phyloP scores from a whole-genome alignment of 257 asterid genomes.

The Echium plantagineum region DNA sequence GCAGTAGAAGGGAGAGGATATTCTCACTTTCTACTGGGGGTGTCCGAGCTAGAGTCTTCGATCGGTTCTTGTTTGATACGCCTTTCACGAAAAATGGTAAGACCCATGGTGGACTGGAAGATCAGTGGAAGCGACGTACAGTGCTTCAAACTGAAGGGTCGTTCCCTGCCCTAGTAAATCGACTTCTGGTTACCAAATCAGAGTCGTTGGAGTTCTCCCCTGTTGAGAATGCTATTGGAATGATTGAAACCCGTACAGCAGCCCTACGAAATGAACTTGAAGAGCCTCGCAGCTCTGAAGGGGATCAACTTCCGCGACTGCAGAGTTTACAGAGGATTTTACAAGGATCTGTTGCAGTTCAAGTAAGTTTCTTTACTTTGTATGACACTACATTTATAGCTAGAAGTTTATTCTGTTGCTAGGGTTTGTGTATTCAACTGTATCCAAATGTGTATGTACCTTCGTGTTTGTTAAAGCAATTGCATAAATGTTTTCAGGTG shows the following conservation, averaged over 20 bases:
- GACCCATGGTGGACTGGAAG: constrained; percentile 98
- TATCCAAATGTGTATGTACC: not conserved
- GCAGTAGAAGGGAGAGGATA: constrained; percentile 93
- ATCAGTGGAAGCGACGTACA: constrained; percentile 95
- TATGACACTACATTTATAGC: not conserved
- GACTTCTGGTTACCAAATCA: constrained; percentile 70
- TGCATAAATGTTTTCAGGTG: constrained; percentile 39
- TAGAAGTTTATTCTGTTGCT: not conserved
- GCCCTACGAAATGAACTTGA: constrained; percentile 94
- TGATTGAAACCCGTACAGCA: constrained; percentile 95
- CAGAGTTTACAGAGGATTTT: constrained; percentile 98
- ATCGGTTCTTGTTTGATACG: constrained; percentile 83
- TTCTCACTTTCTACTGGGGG: constrained; percentile 86
- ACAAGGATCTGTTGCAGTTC: constrained; percentile 99
- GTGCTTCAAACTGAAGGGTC: constrained; percentile 93
- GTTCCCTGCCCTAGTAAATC: constrained; percentile 87
- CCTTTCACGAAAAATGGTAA: constrained; percentile 96
- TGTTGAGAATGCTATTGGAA: constrained; percentile 97
- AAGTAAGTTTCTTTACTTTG: constrained; percentile 39
- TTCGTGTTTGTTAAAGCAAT: not conserved
- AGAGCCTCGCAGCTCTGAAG: constrained; percentile 98
- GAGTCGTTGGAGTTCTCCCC: constrained; percentile 97
- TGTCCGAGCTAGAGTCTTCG: constrained; percentile 89
- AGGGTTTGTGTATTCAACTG: not conserved
- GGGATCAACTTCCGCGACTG: constrained; percentile 96